Base-by-base conservation (phyloP, 768 basidiomycete species). In the Hortiboletus campestris region DNA sequence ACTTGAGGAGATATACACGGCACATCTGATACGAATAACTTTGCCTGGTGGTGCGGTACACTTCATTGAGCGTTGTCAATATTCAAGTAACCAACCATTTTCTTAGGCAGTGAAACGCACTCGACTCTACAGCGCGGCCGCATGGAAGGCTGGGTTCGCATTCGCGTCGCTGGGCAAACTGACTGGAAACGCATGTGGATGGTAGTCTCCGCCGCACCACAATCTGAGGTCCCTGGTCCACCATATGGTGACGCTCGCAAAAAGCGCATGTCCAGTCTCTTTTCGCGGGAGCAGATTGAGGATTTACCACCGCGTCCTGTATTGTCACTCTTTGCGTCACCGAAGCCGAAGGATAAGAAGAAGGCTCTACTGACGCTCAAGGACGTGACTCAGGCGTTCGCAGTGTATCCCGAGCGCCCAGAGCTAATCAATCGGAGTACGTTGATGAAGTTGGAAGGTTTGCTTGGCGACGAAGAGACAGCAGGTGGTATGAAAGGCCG, bases 1-100 rank as follows among this genome's bases (percentile, higher is more conserved):
- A 41, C 79, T 98, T 16, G 93, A 97, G 72, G 96, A 99, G 75
- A 94, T 99, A 56, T 98, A 98, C 69, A 98, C 97, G 0, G 95
- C 94, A 6, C 92, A 98, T 75, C 74, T 98, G 42, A 81, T 98
- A 59, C 81, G 92, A 49, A 91, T 88, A 65, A 89, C 81, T n/a
- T 70, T 89, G 44, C 78, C 75, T 51, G 76, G 78, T 44, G 74
- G 81, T 77, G 51, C 29, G 75, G 31, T 28, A 49, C 44, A n/a
- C 45, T 35, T 46, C 41, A 25, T 46, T 49, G 44, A 17, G 13
- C 16, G 71, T 68, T 56, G 71, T 76, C 76, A 57, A 34, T 14
- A 25, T 50, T 20, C 17, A 25, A 60, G 71, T 60, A 19, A 63
- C n/a, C 28, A 16, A 25, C 35, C 6, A 29, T 48, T 51, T 45